Conservation (phyloP, 2,329 filamentous ascomycete species). For the Xylariaceae sp. region DNA sequence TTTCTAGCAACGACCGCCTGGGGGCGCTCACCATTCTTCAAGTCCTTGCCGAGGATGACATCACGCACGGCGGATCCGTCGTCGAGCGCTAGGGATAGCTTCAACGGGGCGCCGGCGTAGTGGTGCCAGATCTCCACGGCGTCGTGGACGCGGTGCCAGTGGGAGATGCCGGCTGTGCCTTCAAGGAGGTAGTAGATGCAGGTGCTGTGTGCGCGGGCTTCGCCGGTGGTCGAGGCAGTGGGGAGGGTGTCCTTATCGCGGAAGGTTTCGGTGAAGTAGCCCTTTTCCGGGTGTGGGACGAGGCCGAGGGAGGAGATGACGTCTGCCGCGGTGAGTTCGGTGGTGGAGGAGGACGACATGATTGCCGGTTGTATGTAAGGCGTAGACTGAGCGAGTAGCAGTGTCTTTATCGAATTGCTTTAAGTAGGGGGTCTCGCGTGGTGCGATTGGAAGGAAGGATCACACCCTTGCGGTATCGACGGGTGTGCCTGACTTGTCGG, state of each 20-base stretch:
- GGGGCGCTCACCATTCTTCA: conserved; percentile 37
- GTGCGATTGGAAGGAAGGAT: no score
- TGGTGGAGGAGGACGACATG: background rate
- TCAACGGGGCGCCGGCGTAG: conserved; percentile 47
- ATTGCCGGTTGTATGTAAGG: background rate
- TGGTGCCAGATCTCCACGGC: conserved; percentile 48
- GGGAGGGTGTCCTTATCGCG: conserved; percentile 30
- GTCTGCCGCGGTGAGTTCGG: conserved; percentile 35
- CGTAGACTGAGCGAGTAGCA: no score
- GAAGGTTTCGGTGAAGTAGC: conserved; percentile 44
- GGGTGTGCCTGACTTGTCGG: no score
- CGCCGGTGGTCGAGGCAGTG: background rate
- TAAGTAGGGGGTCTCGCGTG: no score
- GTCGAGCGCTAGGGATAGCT: conserved; percentile 38
- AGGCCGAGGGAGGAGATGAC: conserved; percentile 41
- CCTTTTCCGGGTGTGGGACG: conserved; percentile 42
- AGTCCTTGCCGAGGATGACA: conserved; percentile 36
- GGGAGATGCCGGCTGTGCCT: conserved; percentile 37
- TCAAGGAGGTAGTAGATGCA: conserved; percentile 50
- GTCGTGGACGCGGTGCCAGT: conserved; percentile 46
- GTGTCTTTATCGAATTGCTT: no score
- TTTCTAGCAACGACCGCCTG: conserved; percentile 37
- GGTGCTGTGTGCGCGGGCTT: conserved; percentile 39
- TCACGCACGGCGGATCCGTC: conserved; percentile 37
- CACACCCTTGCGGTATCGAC: no score